A percentile compares a stretch with the other conserved stretches of the same genome.
These are phyloP conservation scores for Neonectria magnoliae DNA, from an alignment of 2,329 filamentous ascomycete species.

Conservation along the genomic window DNA sequence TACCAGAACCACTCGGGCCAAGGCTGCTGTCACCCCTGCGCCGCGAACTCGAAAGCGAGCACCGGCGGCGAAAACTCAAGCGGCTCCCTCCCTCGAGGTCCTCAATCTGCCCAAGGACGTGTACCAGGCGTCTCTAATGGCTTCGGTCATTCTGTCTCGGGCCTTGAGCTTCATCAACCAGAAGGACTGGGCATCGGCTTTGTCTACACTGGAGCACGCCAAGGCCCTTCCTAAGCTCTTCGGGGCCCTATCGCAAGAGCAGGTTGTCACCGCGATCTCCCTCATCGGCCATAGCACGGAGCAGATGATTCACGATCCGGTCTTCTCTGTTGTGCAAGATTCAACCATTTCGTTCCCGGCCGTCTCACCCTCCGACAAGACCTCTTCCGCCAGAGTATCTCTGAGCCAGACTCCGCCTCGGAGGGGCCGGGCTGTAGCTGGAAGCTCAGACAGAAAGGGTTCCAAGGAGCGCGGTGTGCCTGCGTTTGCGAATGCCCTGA, in stretches of 20 bases:
- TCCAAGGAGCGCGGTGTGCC: slow-evolving; percentile 46
- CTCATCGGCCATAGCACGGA: slow-evolving; percentile 75
- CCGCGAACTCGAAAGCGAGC: slow-evolving; percentile 34
- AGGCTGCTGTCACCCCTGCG: slow-evolving; percentile 27
- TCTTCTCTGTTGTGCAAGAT: slow-evolving; percentile 90
- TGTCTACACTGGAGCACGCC: slow-evolving; percentile 63
- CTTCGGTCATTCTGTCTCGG: slow-evolving; percentile 49
- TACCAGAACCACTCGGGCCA: slow-evolving; percentile 39
- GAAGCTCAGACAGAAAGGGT: slow-evolving; percentile 37
- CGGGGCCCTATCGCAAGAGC: slow-evolving; percentile 56
- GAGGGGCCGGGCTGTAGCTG: slow-evolving; percentile 39
- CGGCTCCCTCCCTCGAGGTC: slow-evolving; percentile 27
- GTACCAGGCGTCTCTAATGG: slow-evolving; percentile 51
- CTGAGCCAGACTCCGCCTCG: slow-evolving; percentile 50
- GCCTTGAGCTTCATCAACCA: slow-evolving; percentile 58
- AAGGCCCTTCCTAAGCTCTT: slow-evolving; percentile 55
- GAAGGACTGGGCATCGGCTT: slow-evolving; percentile 68
- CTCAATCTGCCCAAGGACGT: slow-evolving; percentile 44
- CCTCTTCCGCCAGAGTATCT: slow-evolving; percentile 49
- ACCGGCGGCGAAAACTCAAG: slow-evolving; percentile 39
- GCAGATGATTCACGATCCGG: slow-evolving; percentile 80
- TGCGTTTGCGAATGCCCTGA: slow-evolving; percentile 67
- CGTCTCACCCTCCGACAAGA: slow-evolving; percentile 59
- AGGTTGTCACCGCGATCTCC: slow-evolving; percentile 73
- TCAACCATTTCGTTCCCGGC: slow-evolving; percentile 91